Evolutionary conservation across 129 eudicot species (phyloP).

Genomic region (Gnaphalium uliginosum): DNA sequence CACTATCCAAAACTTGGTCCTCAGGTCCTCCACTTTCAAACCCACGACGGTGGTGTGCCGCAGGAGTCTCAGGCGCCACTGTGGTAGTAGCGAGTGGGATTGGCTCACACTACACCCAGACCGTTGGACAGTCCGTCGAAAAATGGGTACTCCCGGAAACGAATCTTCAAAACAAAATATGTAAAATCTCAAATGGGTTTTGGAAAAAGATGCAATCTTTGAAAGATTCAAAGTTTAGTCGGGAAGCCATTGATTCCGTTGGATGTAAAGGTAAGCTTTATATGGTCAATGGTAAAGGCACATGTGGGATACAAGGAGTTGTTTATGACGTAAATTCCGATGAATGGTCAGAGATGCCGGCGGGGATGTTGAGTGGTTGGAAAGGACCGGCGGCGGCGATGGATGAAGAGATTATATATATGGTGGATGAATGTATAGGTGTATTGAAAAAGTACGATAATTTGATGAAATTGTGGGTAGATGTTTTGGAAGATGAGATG

Average conservation of each 20-base stretch:
- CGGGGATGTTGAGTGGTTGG: conserved; percentile 79
- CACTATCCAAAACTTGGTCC: conserved; percentile 45
- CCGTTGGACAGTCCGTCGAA: conserved; percentile 67
- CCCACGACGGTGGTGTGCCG: conserved; percentile 80
- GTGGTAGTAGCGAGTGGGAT: conserved; percentile 76
- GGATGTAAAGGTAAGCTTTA: conserved; percentile 66
- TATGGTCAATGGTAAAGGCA: conserved; percentile 72
- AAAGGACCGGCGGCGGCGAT: conserved; percentile 85
- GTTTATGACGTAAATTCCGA: conserved; percentile 55
- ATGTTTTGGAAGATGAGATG: conserved; percentile 38
- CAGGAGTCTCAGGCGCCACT: conserved; percentile 45
- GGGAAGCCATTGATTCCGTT: conserved; percentile 79
- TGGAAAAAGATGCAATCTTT: conserved; percentile 55
- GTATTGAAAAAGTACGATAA: conserved; percentile 49
- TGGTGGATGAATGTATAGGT: conserved; percentile 64
- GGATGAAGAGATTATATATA: conserved; percentile 57
- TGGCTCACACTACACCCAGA: conserved; percentile 53
- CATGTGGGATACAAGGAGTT: conserved; percentile 58
- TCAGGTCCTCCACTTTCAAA: conserved; percentile 50
- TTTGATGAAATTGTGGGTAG: conserved; percentile 50
- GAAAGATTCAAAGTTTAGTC: conserved; percentile 54
- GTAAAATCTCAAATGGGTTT: background rate
- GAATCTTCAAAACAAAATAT: background rate
- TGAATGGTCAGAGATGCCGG: conserved; percentile 64
- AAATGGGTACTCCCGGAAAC: conserved; percentile 49